Evolutionary conservation across 163 green algal genomes (phyloP).

Genomic region (Coccomyxa subellipsoidea): DNA sequence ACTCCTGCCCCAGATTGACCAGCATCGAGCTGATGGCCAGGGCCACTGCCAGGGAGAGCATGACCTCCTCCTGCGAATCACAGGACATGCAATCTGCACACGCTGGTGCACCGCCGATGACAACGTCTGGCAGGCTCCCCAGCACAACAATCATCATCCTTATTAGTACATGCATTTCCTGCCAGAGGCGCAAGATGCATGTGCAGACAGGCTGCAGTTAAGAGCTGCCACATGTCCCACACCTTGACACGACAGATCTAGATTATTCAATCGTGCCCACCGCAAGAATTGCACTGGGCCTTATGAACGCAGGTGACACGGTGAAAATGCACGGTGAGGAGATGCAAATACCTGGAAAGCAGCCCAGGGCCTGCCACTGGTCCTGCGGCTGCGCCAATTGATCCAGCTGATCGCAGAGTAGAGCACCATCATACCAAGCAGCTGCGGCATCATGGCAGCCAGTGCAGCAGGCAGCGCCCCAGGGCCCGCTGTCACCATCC

Average conservation of each 20-base stretch:
- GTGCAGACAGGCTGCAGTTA: too few relatives aligned
- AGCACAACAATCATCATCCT: too few relatives aligned
- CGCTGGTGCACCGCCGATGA: too few relatives aligned
- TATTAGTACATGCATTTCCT: too few relatives aligned
- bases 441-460: constrained; percentile 36
- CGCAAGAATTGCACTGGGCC: too few relatives aligned
- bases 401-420: constrained; percentile 42
- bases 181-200: too few relatives aligned
- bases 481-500: neutral
- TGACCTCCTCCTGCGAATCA: constrained; percentile 65
- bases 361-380: neutral
- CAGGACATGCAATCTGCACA: constrained; percentile 5
- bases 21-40: constrained; percentile 67
- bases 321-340: neutral
- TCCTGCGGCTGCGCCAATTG: constrained; percentile 1
- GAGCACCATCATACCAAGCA: constrained; percentile 63
- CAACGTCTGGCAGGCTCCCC: too few relatives aligned
- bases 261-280: too few relatives aligned
- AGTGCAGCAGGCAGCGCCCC: constrained; percentile 28
- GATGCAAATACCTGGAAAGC: neutral
- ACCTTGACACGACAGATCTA: too few relatives aligned
- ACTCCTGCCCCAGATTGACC: constrained; percentile 35
- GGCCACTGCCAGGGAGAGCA: constrained; percentile 61
- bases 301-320: neutral
- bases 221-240: too few relatives aligned